Percentiles rank a stretch among this genome's conserved stretches.
These are phyloP conservation scores for Nitzschia palea DNA, from an alignment of 108 stramenopile species.

Conservation along the genomic window DNA sequence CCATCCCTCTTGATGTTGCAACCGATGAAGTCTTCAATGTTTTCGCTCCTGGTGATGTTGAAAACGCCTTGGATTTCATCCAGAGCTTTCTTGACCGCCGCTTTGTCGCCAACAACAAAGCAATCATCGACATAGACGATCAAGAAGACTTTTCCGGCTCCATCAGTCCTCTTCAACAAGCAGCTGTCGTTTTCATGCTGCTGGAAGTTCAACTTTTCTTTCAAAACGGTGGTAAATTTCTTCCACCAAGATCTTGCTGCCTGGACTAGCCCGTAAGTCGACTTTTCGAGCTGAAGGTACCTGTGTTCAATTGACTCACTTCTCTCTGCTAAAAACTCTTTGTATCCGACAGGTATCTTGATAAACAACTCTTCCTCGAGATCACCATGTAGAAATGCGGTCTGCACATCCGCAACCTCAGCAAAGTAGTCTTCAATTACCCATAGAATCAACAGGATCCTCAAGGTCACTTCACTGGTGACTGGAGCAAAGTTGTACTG, in stretches of 20 bases:
- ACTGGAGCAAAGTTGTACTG: neutral
- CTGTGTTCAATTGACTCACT: too few relatives aligned
- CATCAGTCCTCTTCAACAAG: neutral
- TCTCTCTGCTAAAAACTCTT: too few relatives aligned
- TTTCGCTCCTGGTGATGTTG: neutral
- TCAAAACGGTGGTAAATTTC: too few relatives aligned
- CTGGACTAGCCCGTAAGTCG: too few relatives aligned
- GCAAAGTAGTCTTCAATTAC: neutral
- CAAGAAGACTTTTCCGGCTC: neutral
- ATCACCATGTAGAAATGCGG: slow-evolving; percentile 23
- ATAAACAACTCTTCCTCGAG: slow-evolving; percentile 24
- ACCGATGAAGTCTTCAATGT: slow-evolving; percentile 17
- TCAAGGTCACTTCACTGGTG: neutral
- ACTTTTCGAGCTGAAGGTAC: too few relatives aligned
- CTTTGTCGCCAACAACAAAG: neutral
- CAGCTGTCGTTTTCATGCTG: neutral
- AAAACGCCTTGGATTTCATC: neutral
- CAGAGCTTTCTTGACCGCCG: neutral
- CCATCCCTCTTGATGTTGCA: slow-evolving; percentile 6
- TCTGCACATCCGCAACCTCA: neutral
- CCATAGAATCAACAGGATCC: neutral
- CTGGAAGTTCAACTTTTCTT: neutral
- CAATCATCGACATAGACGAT: slow-evolving; percentile 5
- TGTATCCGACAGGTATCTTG: too few relatives aligned
- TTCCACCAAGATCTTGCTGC: too few relatives aligned